Evolutionary conservation across 345 rosid species (phyloP).

Genomic region (Eutrema heterophyllum): DNA sequence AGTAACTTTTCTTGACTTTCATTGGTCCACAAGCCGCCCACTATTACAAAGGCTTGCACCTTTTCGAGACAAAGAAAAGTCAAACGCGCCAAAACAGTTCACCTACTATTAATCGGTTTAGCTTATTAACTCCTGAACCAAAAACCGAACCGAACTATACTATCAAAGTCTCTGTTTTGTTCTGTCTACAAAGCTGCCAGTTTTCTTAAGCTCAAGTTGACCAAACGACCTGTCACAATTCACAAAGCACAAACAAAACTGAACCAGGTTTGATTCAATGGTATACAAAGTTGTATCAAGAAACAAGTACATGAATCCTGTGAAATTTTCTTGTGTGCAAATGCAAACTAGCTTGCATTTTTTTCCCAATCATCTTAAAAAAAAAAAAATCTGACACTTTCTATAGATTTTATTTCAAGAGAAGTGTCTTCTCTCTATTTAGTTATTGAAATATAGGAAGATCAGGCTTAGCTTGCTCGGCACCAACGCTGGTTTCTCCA

Average conservation of each 20-base stretch:
- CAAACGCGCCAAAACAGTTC: constrained; percentile 22
- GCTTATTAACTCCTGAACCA: not conserved
- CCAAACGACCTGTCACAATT: not conserved
- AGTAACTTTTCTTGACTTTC: constrained; percentile 17
- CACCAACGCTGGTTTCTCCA: constrained; percentile 37
- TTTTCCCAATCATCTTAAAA: not conserved
- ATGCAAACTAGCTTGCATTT: constrained; percentile 22
- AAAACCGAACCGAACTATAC: not conserved
- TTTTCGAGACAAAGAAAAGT: constrained; percentile 13
- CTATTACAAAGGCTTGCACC: constrained; percentile 1
- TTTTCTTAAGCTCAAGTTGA: not conserved
- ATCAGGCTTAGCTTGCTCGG: constrained; percentile 51
- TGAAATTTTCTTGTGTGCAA: constrained; percentile 1
- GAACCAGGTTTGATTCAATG: constrained; percentile 13
- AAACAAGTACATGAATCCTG: constrained; percentile 7
- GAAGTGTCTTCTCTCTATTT: not conserved
- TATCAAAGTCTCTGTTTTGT: not conserved
- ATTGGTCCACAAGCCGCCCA: constrained; percentile 14
- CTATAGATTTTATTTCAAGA: constrained; percentile 14
- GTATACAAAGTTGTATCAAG: constrained; percentile 6
- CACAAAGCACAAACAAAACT: not conserved
- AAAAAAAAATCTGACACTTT: constrained; percentile 17
- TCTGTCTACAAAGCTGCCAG: not conserved
- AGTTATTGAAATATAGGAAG: constrained; percentile 61
- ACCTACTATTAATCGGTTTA: not conserved